phyloP scores from a whole-genome alignment of 2,329 filamentous ascomycete genomes.

The Ceratocystis papillata region DNA sequence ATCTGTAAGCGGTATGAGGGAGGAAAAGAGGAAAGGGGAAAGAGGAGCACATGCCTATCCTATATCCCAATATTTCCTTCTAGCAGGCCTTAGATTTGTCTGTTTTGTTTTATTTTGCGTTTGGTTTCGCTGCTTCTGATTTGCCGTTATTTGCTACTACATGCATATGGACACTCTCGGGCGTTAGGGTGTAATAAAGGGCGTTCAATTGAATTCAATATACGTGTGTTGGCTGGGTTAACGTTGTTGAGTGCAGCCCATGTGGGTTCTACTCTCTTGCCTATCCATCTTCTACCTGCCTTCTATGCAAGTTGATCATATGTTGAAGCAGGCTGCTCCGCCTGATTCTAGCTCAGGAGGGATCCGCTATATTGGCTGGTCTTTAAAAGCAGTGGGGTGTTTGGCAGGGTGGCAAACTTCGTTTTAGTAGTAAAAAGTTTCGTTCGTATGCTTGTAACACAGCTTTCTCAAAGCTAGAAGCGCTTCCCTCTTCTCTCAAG shows the following conservation, averaged over 20 bases:
- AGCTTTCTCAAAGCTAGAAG: not conserved
- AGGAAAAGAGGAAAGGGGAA: not conserved
- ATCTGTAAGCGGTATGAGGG: constrained; percentile 48
- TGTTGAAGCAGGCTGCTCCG: no score
- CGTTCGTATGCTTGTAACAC: not conserved
- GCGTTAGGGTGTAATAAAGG: constrained; percentile 24
- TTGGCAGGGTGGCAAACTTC: no score
- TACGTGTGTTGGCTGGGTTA: not conserved
- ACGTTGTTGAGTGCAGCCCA: no score
- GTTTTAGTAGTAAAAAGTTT: no score
- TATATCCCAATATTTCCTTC: not conserved
- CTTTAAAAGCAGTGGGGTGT: no score
- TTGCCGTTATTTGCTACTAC: constrained; percentile 4
- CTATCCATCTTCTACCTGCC: no score
- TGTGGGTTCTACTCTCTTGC: no score
- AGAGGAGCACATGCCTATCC: not conserved
- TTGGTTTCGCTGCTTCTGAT: constrained; percentile 4
- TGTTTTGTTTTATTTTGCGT: constrained; percentile 7
- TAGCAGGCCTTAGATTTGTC: not conserved
- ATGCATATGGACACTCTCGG: not conserved
- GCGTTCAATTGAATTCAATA: constrained; percentile 5
- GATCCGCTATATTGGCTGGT: no score
- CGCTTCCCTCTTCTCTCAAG: not conserved
- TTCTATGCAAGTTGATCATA: no score
- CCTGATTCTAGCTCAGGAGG: no score